Evolutionary conservation across 768 basidiomycete genomes (phyloP).

Genomic region (Trametes villosa): DNA sequence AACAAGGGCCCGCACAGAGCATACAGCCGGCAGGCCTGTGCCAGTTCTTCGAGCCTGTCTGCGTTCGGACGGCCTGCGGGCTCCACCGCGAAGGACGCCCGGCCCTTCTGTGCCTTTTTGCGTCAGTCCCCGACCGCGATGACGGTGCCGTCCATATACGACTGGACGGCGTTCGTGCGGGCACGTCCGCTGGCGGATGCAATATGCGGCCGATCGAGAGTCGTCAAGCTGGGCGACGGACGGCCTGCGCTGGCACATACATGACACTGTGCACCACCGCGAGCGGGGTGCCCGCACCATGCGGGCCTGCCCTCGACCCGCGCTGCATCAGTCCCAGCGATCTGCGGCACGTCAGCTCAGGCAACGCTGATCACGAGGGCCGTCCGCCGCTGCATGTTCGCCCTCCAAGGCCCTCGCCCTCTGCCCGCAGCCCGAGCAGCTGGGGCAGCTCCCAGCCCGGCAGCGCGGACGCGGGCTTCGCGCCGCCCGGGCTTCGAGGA

Average conservation of each 20-base stretch:
- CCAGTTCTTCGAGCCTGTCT: background rate
- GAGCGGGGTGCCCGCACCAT: background rate
- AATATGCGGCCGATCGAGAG: background rate
- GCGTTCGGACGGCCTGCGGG: background rate
- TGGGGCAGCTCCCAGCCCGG: background rate
- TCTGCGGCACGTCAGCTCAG: conserved; percentile 16
- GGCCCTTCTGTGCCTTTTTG: background rate
- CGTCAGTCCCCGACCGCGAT: background rate
- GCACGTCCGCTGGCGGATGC: background rate
- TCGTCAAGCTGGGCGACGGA: background rate
- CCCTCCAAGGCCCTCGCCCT: background rate
- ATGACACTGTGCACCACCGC: background rate
- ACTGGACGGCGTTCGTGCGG: background rate
- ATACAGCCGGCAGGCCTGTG: background rate
- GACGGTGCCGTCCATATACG: background rate
- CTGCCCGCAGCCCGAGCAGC: background rate
- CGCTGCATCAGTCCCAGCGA: conserved; percentile 14
- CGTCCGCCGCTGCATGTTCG: conserved; percentile 12
- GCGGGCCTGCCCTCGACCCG: conserved; percentile 14
- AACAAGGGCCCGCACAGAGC: background rate
- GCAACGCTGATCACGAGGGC: conserved; percentile 18
- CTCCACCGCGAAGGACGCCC: background rate
- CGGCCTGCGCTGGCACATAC: background rate
- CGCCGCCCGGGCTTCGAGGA: background rate
- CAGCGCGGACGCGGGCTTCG: background rate